Evolutionary conservation across 2,329 filamentous ascomycete genomes (phyloP).

Genomic region (Waltergamsia citrina): DNA sequence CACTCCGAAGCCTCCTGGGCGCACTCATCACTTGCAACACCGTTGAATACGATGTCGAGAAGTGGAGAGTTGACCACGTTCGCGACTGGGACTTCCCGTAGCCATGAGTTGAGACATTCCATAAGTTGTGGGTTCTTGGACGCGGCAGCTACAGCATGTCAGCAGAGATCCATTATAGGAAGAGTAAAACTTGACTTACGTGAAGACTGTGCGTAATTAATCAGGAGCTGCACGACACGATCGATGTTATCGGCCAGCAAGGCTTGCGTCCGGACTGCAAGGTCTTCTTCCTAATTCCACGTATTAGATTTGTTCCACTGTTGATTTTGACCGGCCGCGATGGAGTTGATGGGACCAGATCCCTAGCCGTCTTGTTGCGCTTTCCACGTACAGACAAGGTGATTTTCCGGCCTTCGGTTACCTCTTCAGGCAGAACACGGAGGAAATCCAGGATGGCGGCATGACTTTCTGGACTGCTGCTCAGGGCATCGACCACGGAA

Average conservation of each 20-base stretch:
- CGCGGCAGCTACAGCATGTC: constrained; percentile 54
- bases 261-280: constrained; percentile 75
- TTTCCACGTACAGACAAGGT: constrained; percentile 92
- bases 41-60: constrained; percentile 70
- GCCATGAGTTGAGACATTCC: constrained; percentile 94
- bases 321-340: constrained; percentile 24
- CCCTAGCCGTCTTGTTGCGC: constrained; percentile 36
- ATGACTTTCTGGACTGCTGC: constrained; percentile 66
- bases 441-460: constrained; percentile 92
- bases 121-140: constrained; percentile 82
- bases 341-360: constrained; percentile 20
- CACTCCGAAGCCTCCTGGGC: constrained; percentile 88
- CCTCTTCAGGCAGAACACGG: constrained; percentile 94
- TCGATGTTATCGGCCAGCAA: constrained; percentile 83
- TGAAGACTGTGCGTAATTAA: constrained; percentile 87
- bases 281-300: constrained; percentile 81
- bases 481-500: constrained; percentile 70
- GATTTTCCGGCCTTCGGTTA: constrained; percentile 98
- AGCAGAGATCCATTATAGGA: not conserved
- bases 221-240: constrained; percentile 77
- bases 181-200: constrained; percentile 42
- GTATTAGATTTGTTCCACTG: constrained; percentile 24
- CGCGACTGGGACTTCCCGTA: constrained; percentile 79
- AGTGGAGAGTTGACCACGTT: constrained; percentile 81
- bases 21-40: constrained; percentile 64